These are phyloP conservation scores for Nothophaeocryptopus gaeumannii DNA, from an alignment of 2,329 filamentous ascomycete species.

Conservation along the genomic window DNA sequence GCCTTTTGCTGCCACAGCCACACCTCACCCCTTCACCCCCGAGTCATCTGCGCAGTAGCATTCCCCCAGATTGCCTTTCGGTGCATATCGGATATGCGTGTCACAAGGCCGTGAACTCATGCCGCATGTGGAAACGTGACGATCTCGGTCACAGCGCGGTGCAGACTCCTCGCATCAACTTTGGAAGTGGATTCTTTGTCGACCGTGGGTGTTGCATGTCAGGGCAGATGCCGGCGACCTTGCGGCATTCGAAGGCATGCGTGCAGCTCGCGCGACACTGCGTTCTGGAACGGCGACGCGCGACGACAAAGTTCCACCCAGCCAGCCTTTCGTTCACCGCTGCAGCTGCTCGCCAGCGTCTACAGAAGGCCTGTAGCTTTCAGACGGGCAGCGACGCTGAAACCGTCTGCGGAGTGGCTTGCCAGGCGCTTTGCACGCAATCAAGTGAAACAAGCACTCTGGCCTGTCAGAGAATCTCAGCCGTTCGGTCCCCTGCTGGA, in stretches of 20 bases:
- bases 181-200: conserved; percentile 17
- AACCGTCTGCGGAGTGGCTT: conserved; percentile 15
- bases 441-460: conserved; percentile 13
- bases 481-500: conserved; percentile 8
- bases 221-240: conserved; percentile 5
- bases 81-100: conserved; percentile 7
- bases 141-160: conserved; percentile 15
- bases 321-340: conserved; percentile 13
- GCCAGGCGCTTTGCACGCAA: conserved; percentile 18
- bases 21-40: conserved; percentile 2
- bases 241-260: conserved; percentile 6
- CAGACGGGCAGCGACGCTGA: conserved; percentile 7
- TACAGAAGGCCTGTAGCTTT: conserved; percentile 14
- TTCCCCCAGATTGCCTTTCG: background rate
- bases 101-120: conserved; percentile 10
- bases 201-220: conserved; percentile 8
- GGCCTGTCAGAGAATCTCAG: conserved; percentile 10
- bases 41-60: conserved; percentile 7
- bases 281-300: conserved; percentile 13
- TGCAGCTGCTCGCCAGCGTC: conserved; percentile 15
- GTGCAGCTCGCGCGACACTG: conserved; percentile 6
- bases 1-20: background rate
- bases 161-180: conserved; percentile 12
- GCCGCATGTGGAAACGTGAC: conserved; percentile 10
- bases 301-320: background rate